phyloP scores from a whole-genome alignment of 139 green algal species.

The Volvox africanus region DNA sequence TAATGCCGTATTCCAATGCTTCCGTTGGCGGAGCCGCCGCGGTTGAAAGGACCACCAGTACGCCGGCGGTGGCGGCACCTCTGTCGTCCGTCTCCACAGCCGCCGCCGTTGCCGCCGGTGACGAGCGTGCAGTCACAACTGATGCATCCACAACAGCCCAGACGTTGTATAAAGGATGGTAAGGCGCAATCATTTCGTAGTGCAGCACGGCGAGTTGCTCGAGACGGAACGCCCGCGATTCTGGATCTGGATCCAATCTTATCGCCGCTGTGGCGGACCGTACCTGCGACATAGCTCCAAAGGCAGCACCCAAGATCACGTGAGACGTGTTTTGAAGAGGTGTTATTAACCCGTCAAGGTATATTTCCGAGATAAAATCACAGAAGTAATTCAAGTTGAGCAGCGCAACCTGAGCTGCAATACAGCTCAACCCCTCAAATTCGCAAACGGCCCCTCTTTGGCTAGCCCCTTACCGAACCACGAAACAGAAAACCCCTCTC shows the following conservation, averaged over 20 bases:
- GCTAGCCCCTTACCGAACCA: background rate
- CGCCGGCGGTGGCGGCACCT: background rate
- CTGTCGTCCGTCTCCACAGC: background rate
- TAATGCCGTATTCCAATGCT: background rate
- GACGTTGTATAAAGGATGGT: constrained; percentile 26
- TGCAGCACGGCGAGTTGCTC: constrained; percentile 8
- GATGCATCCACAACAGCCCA: background rate
- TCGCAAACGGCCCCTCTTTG: background rate
- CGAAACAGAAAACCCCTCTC: background rate
- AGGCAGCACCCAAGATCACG: background rate
- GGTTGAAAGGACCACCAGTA: background rate
- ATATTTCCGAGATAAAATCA: too few species aligned
- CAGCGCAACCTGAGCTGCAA: too few species aligned
- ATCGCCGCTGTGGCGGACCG: background rate
- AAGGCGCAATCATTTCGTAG: constrained; percentile 23
- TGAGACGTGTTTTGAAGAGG: background rate
- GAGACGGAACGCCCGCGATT: background rate
- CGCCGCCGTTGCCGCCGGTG: background rate
- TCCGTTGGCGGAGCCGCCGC: background rate
- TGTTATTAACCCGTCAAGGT: too few species aligned
- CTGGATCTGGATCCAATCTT: background rate
- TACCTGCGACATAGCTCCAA: background rate
- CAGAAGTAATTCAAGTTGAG: too few species aligned
- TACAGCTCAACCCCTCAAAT: background rate
- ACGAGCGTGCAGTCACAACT: background rate